Evolutionary conservation across 768 basidiomycete species (phyloP).

Genomic region (Lactarius akahatsu): DNA sequence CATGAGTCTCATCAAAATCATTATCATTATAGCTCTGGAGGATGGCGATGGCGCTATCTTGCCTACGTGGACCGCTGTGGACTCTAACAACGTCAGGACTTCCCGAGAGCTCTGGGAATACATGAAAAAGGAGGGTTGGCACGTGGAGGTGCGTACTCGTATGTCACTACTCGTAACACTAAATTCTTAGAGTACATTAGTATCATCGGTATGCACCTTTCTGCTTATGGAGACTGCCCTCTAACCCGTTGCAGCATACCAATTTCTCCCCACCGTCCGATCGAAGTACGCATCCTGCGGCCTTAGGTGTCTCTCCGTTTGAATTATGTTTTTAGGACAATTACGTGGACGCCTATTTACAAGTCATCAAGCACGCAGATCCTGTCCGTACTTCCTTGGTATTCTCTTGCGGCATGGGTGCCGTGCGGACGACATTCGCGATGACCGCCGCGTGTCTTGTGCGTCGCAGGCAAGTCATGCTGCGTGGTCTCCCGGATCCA

Average conservation of each 20-base stretch:
- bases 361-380: conserved; percentile 74
- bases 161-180: conserved; percentile 13
- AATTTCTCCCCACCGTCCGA: conserved; percentile 89
- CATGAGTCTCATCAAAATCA: background rate
- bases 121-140: conserved; percentile 83
- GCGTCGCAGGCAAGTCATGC: conserved; percentile 64
- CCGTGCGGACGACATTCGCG: conserved; percentile 92
- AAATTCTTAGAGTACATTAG: conserved; percentile 35
- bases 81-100: conserved; percentile 79
- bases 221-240: conserved; percentile 10
- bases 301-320: background rate
- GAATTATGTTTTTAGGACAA: conserved; percentile 59
- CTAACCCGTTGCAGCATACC: conserved; percentile 61
- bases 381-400: conserved; percentile 81
- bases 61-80: conserved; percentile 93
- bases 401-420: conserved; percentile 97
- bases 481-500: conserved; percentile 72
- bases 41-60: conserved; percentile 78
- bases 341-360: conserved; percentile 91
- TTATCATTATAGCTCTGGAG: conserved; percentile 42
- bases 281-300: conserved; percentile 58
- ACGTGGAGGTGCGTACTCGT: conserved; percentile 66
- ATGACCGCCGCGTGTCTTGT: conserved; percentile 94
- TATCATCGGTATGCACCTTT: conserved; percentile 64
- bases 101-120: conserved; percentile 81